Conservation (phyloP, 2,329 filamentous ascomycete species). For the Metarhizium guizhouense region DNA sequence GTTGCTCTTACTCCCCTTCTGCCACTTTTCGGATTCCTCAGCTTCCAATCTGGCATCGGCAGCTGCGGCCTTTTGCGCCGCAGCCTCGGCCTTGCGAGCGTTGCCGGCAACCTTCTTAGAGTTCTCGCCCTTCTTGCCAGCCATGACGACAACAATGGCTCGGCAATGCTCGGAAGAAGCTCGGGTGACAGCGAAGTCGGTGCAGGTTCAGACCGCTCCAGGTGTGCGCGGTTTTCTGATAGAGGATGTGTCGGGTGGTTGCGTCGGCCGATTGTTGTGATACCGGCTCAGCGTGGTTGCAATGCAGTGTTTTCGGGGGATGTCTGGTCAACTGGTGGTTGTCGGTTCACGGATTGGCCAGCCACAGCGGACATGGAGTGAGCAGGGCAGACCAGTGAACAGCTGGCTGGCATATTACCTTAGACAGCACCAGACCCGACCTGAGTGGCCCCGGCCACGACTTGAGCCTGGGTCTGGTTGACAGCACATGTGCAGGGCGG, state of each 20-base stretch:
- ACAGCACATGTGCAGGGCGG: too few relatives aligned
- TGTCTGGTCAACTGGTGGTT: background rate
- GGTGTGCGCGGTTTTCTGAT: background rate
- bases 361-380: background rate
- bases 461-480: too few relatives aligned
- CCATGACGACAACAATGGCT: conserved; percentile 43
- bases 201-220: background rate
- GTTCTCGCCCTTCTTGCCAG: conserved; percentile 68
- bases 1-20: conserved; percentile 74
- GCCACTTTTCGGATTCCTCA: conserved; percentile 69
- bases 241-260: background rate
- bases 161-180: conserved; percentile 4
- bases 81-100: conserved; percentile 84
- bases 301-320: background rate
- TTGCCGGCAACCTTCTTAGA: conserved; percentile 86
- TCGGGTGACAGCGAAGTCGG: background rate
- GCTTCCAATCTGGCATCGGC: conserved; percentile 57
- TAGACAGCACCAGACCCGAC: too few relatives aligned
- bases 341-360: background rate
- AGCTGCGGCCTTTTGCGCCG: conserved; percentile 67
- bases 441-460: too few relatives aligned
- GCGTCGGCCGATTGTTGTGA: conserved; percentile 1
- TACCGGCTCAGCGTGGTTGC: conserved; percentile 1
- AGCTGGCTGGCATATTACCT: too few relatives aligned
- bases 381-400: too few relatives aligned